Evolutionary conservation across 2,329 filamentous ascomycete species (phyloP), one percentile per base, ranked within the genome.

Genomic region (Colletotrichum sublineola): DNA sequence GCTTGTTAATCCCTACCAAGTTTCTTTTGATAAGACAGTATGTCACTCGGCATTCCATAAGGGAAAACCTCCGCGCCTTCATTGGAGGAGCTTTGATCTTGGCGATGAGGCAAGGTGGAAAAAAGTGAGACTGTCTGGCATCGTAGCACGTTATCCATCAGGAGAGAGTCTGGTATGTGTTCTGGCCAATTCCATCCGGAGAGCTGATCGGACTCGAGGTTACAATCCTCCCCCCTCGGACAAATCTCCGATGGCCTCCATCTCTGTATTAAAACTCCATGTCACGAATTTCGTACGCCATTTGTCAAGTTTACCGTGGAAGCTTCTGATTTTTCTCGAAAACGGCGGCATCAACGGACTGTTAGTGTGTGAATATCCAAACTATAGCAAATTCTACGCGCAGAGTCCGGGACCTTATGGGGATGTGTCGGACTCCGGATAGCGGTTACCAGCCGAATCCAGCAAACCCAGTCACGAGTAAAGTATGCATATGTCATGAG

Each of bases 11-110:
- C 42, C 53, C 46, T 67, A 24, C n/a, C 53, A 66, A 31, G 46
- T 38, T 29, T 48, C 24, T 12, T 48, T 1, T 42, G 53, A 31
- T 60, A 31, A 60, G 31, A 48, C 68, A 60, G 7, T 29, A 11
- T 56, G n/a, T n/a, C 33, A 12, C 44, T 61, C 52, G 63, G 55
- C n/a, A 70, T 67, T 70, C 61, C 24, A 31, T 6, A 50, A 50
- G 46, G 48, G 31, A n/a, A 67, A n/a, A 67, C 56, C 14, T 24
- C 44, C 24, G 62, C 62, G 61, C 42, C 24, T 7, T 33, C 11
- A 29, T 60, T 70, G 67, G 36, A 40, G 24, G 36, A 70, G 53
- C 36, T 4, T 46, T 33, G 20, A 20, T 44, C 67, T 70, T 60
- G 67, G 67, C 67, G 38, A 53, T 31, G 36, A 67, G 29, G 38